Evolutionary conservation across 768 basidiomycete species (phyloP).

Genomic region (Suillus paluster): DNA sequence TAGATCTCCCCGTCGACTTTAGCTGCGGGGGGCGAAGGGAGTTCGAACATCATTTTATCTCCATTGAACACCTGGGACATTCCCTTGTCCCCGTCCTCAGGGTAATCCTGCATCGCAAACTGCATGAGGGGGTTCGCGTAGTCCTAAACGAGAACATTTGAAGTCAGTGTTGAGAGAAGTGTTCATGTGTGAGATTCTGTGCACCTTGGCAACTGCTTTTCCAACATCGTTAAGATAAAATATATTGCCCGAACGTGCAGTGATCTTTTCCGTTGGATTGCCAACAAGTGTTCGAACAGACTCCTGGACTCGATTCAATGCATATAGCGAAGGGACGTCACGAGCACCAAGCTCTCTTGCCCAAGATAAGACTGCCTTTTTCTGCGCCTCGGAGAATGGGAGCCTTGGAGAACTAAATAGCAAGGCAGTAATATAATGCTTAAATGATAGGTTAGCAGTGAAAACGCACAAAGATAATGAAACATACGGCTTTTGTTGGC

Average conservation of each 20-base stretch:
- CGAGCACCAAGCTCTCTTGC: conserved; percentile 32
- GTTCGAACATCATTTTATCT: conserved; percentile 33
- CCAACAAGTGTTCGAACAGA: conserved; percentile 21
- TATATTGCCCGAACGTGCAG: conserved; percentile 25
- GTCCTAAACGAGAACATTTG: conserved; percentile 19
- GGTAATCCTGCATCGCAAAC: conserved; percentile 31
- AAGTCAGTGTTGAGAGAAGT: not conserved
- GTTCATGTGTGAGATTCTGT: conserved; percentile 1
- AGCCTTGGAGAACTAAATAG: conserved; percentile 38
- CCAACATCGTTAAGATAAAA: conserved; percentile 27
- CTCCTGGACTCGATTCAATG: conserved; percentile 24
- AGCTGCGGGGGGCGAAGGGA: conserved; percentile 32
- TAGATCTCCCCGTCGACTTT: conserved; percentile 19
- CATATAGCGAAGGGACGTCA: conserved; percentile 31
- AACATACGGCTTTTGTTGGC: conserved; percentile 12
- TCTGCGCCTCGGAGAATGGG: conserved; percentile 34
- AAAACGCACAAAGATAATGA: not conserved
- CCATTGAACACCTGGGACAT: conserved; percentile 33
- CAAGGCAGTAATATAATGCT: conserved; percentile 34
- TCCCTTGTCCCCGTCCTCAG: conserved; percentile 22
- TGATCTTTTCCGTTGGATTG: conserved; percentile 24
- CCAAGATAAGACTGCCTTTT: conserved; percentile 33
- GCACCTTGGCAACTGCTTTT: conserved; percentile 23
- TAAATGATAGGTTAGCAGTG: not conserved
- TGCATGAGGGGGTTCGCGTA: conserved; percentile 28